Evolutionary conservation across 768 basidiomycete species (phyloP), one percentile per base, ranked within the genome.

Genomic region (Tulasnella sp.): DNA sequence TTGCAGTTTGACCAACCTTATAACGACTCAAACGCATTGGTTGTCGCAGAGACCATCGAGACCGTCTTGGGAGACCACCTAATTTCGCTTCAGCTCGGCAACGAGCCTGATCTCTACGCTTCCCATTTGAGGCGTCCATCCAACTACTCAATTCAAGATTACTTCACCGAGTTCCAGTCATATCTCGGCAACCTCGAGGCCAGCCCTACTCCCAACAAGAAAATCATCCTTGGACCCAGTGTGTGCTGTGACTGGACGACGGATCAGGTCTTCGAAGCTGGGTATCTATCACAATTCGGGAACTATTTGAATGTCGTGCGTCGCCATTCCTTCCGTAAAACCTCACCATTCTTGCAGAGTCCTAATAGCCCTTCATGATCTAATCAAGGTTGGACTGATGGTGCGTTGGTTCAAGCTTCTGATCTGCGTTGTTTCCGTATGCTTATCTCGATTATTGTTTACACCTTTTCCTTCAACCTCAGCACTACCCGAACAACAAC

Each of bases 21-120:
- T 11, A 60, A 59, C 43, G 49, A 49, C 21, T 49, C 59, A 25
- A 56, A 56, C 34, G 56, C 56, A 17, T 27, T 48, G 43, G 11
- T 25, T 3, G 80, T 85, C 29, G 83, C 80, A 5, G 76, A 80
- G 65, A 69, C 76, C 42, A 80, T 80, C 3, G 76, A 85, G 66
- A 62, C 69, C 17, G 82, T 87, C 60, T 73, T 89, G 1, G 87
- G 87, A 1, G 71, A 77, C 50, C 74, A 79, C 60, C 71, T 89
- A 19, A 68, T 84, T n/a, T 87, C 83, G 0, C 69, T 85, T 7
- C 82, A 86, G 67, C 78, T 81, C 1, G 85, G 82, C 2, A 88
- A 90, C 68, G 85, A 88, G 70, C 87, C 86, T 15, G 87, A 91
- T 72, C 76, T 87, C 63, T 90, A 83, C 63, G 69, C 79, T 73